Percentiles rank a stretch among this genome's conserved stretches.
Evolutionary conservation across 345 rosid genomes (phyloP).

Genomic region (Lepidium didymum): DNA sequence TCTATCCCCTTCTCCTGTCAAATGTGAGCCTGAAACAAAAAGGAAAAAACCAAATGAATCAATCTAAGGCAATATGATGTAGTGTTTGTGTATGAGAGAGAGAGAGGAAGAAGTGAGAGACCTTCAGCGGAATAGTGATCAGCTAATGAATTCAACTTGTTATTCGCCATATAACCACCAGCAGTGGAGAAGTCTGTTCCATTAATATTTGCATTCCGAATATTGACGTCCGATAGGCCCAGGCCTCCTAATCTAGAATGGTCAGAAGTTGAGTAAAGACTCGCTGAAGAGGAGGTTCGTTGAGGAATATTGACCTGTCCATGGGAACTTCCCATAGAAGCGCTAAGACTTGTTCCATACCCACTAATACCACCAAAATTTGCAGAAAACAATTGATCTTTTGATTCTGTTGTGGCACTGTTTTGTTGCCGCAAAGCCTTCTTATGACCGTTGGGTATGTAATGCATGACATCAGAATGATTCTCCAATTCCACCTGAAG

Average conservation of each 20-base stretch:
- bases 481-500: slow-evolving; percentile 36
- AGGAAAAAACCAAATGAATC: background rate
- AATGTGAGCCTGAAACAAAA: slow-evolving; percentile 37
- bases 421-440: slow-evolving; percentile 46
- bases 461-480: slow-evolving; percentile 39
- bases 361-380: slow-evolving; percentile 42
- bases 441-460: slow-evolving; percentile 45
- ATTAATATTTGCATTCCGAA: slow-evolving; percentile 36
- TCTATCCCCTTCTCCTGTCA: slow-evolving; percentile 39
- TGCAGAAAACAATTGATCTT: slow-evolving; percentile 39
- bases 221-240: slow-evolving; percentile 39
- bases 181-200: slow-evolving; percentile 34
- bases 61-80: background rate
- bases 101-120: slow-evolving; percentile 22
- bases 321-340: slow-evolving; percentile 37
- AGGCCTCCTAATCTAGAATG: slow-evolving; percentile 44
- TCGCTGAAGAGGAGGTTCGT: slow-evolving; percentile 58
- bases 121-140: slow-evolving; percentile 48
- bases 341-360: slow-evolving; percentile 39
- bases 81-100: background rate
- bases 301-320: slow-evolving; percentile 53
- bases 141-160: slow-evolving; percentile 37
- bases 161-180: slow-evolving; percentile 42
- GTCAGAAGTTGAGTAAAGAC: slow-evolving; percentile 47
- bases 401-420: slow-evolving; percentile 35